Base-by-base conservation (phyloP, 768 basidiomycete species). In the Tylopilus sp. region DNA sequence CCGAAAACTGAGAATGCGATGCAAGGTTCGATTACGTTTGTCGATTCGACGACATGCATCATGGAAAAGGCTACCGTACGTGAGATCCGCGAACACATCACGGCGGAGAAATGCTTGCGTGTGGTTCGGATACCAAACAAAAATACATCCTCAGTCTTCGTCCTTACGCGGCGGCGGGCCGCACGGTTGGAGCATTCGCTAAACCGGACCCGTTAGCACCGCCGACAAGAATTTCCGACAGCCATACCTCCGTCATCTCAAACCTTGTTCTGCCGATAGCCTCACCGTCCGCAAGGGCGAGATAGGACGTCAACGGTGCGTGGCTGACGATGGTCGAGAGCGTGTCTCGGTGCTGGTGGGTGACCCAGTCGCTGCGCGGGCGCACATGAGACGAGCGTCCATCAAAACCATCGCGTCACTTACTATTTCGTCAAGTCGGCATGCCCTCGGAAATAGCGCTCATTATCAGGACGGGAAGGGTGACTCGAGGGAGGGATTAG, bases 301-400 rank as follows among this genome's bases (percentile, higher is more conserved):
- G 77, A 67, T 88, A 99, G 3, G 91, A 91, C 14, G 85, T 75
- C 51, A 99, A 73, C 0, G 90, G 80, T 4, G 92, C 81, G 69
- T 99, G 97, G 3, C 96, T 93, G 41, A 94, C 85, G 57, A 98
- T 94, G 10, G 95, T 89, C 22, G 95, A 76, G 55, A 92, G 75
- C n/a, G 93, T 95, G 69, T 98, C 96, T 37, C 96, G 85, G 73
- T 98, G 95, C 66, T 98, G 96, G 72, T 98, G 92, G 8, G 93
- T 97, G 42, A 96, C 72, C 96, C 96, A 98, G 67, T 98, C 96
- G 72, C 96, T 98, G 28, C 9, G 65, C 3, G 6, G 48, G 29
- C 34, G 19, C 59, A 64, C 57, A 60, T 60, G 12, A 52, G 44
- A 45, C 44, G 37, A 37, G 29, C 30, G 42, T 57, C 28, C 36